Evolutionary conservation across 305 asterid species (phyloP).

Genomic region (Fraxinus baroniana): DNA sequence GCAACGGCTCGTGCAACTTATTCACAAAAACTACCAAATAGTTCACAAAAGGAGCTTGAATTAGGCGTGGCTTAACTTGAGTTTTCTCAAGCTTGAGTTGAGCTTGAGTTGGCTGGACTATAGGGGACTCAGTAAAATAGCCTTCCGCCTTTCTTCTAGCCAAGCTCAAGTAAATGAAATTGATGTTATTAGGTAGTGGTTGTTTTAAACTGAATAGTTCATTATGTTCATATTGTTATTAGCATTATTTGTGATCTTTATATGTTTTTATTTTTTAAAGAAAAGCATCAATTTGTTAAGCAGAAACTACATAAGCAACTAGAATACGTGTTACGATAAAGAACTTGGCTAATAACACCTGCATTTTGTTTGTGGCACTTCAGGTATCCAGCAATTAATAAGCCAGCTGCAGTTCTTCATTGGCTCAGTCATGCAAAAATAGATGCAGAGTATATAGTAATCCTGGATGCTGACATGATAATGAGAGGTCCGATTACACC

Average conservation of each 20-base stretch:
- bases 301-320: neutral
- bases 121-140: neutral
- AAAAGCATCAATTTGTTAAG: neutral
- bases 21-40: neutral
- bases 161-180: neutral
- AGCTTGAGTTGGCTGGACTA: neutral
- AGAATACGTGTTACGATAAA: neutral
- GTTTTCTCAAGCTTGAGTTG: neutral
- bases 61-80: neutral
- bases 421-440: constrained; percentile 89
- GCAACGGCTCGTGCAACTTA: neutral
- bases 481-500: constrained; percentile 96
- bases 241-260: neutral
- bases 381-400: constrained; percentile 98
- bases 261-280: neutral
- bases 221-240: neutral
- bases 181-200: neutral
- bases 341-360: neutral
- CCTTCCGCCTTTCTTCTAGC: neutral
- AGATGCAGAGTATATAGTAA: constrained; percentile 84
- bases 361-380: constrained; percentile 21
- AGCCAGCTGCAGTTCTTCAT: constrained; percentile 91
- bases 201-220: neutral
- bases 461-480: constrained; percentile 93
- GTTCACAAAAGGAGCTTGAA: neutral